Base-by-base conservation (phyloP, 1,139 yeast genomes). In the Waltiozyma sp. region DNA sequence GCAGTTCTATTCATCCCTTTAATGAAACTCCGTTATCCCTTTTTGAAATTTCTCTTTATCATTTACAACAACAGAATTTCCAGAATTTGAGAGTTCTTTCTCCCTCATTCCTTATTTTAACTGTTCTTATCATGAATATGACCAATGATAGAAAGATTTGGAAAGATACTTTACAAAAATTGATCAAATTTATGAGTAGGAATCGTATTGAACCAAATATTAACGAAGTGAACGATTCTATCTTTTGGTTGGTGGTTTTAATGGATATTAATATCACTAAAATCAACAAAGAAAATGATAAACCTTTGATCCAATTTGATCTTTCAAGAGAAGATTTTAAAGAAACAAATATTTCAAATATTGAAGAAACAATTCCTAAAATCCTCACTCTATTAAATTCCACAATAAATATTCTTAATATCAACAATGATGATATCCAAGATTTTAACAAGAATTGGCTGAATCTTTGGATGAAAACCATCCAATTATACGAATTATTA, bases 41-140 rank as follows among this genome's bases (percentile, higher is more conserved):
- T 11, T 43, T 47, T 34, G 40, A 43, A 19, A 39, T 39, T 11
- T 26, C 46, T 5, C 18, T 44, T 10, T 14, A 34, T 16, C 44
- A 41, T 14, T 26, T 41, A n/a, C 34, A 31, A 10, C 34, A n/a
- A 18, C 34, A n/a, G 34, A 31, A 31, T 10, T 31, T 31, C 34
- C 34, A 31, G 18, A 31, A 31, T 14, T 7, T 31, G 7, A 10
- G 14, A 10, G 18, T 31, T n/a, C 18, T 31, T 6, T n/a, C 34
- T 4, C 34, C 34, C 18, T 14, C 34, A 3, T 31, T 31, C 18
- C 18, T 31, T 6, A n/a, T 31, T 14, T 31, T 31, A 18, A 31
- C 34, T 14, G 18, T 31, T 4, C 14, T 31, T 10, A 10, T 31
- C 18, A 10, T 31, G 34, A 31, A 31, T 18, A 31, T 31, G 34